A percentile compares a stretch with the other conserved stretches of the same genome.
phyloP scores from a whole-genome alignment of 2,329 filamentous ascomycete species.

The Cladobotryum mycophilum region DNA sequence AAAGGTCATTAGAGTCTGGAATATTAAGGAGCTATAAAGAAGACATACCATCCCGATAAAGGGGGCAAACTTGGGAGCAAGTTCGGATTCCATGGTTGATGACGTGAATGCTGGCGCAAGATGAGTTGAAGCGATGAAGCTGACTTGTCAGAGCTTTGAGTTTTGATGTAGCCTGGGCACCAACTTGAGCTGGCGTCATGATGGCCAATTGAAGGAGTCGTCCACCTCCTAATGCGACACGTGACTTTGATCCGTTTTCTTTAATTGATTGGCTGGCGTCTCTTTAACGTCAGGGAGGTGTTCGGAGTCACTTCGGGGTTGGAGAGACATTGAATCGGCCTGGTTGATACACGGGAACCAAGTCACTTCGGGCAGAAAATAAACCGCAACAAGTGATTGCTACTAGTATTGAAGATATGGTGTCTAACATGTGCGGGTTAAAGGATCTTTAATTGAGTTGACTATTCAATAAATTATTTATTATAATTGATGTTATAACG shows the following conservation, averaged over 20 bases:
- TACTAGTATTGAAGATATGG: not conserved
- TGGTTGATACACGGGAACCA: too few relatives aligned
- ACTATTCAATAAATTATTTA: not conserved
- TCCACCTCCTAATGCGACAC: not conserved
- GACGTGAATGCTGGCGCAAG: constrained; percentile 15
- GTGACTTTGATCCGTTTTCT: not conserved
- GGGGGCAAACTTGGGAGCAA: constrained; percentile 74
- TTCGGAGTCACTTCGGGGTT: constrained; percentile 6
- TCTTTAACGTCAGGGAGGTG: not conserved
- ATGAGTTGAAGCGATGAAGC: not conserved
- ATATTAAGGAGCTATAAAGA: constrained; percentile 8
- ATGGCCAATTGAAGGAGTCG: constrained; percentile 7
- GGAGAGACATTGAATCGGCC: not conserved
- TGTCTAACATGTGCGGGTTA: too few relatives aligned
- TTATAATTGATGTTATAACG: too few relatives aligned
- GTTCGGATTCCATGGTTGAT: constrained; percentile 50
- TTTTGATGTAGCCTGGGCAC: constrained; percentile 6
- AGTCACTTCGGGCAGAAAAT: too few relatives aligned
- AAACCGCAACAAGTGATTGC: not conserved
- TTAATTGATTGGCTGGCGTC: constrained; percentile 1
- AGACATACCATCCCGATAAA: constrained; percentile 78
- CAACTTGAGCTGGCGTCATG: constrained; percentile 9
- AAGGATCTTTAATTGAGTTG: too few relatives aligned
- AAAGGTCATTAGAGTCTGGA: constrained; percentile 20
- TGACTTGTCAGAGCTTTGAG: constrained; percentile 1